phyloP scores from a whole-genome alignment of 495 filamentous ascomycete species.

The Venustampulla echinocandica region DNA sequence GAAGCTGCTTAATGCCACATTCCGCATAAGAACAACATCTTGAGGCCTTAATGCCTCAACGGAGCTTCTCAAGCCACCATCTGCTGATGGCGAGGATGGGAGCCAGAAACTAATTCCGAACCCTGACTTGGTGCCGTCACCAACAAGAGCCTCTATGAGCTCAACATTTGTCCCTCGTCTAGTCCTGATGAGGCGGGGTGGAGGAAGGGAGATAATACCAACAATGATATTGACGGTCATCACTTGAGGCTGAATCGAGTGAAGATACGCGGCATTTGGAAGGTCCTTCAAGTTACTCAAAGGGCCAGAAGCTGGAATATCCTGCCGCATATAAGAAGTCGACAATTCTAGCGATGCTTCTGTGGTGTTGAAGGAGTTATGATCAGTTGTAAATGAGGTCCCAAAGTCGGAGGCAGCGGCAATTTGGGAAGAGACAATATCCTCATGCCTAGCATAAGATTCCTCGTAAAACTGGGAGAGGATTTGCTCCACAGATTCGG shows the following conservation, averaged over 20 bases:
- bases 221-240: slow-evolving; percentile 70
- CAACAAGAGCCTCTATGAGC: slow-evolving; percentile 70
- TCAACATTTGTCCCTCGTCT: slow-evolving; percentile 46
- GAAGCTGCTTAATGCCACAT: slow-evolving; percentile 69
- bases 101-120: slow-evolving; percentile 86
- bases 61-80: slow-evolving; percentile 31
- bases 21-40: slow-evolving; percentile 68
- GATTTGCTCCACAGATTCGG: slow-evolving; percentile 26
- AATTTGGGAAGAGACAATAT: slow-evolving; percentile 43
- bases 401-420: slow-evolving; percentile 15
- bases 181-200: slow-evolving; percentile 48
- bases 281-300: slow-evolving; percentile 62
- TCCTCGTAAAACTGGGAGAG: slow-evolving; percentile 64
- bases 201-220: slow-evolving; percentile 62
- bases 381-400: slow-evolving; percentile 11
- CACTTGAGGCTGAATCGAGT: slow-evolving; percentile 66
- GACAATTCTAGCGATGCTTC: background rate
- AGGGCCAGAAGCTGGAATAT: slow-evolving; percentile 20
- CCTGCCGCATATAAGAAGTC: background rate
- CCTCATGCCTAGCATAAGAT: slow-evolving; percentile 57
- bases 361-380: slow-evolving; percentile 4
- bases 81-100: slow-evolving; percentile 24
- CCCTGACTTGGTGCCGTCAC: slow-evolving; percentile 75
- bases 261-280: slow-evolving; percentile 58
- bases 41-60: slow-evolving; percentile 49